Evolutionary conservation across 140 eudicot genomes (phyloP), one percentile per base, ranked within the genome.

Genomic region (Bidens hawaiensis): DNA sequence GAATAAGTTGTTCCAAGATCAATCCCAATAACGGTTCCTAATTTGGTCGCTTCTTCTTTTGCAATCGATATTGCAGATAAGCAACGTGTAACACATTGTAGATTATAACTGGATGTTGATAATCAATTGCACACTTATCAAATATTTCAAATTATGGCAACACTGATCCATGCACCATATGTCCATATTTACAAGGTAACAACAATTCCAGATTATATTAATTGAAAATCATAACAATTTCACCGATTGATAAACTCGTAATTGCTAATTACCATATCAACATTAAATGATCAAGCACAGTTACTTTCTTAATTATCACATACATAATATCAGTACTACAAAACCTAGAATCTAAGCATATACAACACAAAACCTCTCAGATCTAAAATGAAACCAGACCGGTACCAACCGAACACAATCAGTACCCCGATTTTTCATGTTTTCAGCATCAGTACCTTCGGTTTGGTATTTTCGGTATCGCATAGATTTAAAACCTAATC

Each of bases 1-100:
- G 95, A 86, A 74, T 80, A 80, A 17, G 90, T 86, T 2, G 87
- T 86, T 6, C 95, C 95, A 57, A 83, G 87, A 67, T 86, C 95
- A 42, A 83, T 86, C 12, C 90, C 85, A 1, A 83, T 86, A 27
- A 83, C 90, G 11, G 90, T 83, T 62, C 90, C 95, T 45, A 80
- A 43, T 45, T 86, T 86, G 60, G 60, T 30, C 14, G 79, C 77
- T 55, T 83, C 95, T 63, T 86, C 88, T 49, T 78, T 75, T 1
- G 90, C 95, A 25, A 62, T 78, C 12, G 84, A 46, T 60, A 79
- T 52, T 54, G 90, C 78, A 77, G 52, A 83, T 28, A 86, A 49
- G 21, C 78, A 63, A 26, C 88, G 89, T 83, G 81, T 8, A 43
- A 68, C 31, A 56, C 46, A 26, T 38, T 19, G 42, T 34, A 11